phyloP scores from a whole-genome alignment of 192 early-diverging fungal species.

The Linnemannia schmuckeri region DNA sequence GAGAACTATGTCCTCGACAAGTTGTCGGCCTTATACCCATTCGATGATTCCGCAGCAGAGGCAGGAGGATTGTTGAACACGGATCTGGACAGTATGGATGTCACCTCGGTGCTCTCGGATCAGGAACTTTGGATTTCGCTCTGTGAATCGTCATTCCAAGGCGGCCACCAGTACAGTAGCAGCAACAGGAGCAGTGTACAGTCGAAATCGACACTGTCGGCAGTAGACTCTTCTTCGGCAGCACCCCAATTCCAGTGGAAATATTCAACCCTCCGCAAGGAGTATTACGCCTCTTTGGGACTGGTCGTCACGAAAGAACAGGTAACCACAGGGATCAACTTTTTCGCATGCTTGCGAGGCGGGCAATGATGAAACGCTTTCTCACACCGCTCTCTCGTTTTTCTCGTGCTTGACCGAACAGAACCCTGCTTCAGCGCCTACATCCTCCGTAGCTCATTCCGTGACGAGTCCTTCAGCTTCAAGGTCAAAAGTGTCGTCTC shows the following conservation, averaged over 20 bases:
- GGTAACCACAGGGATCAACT: constrained; percentile 1
- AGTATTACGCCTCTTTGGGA: constrained; percentile 57
- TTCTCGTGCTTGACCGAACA: neutral
- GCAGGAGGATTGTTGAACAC: constrained; percentile 24
- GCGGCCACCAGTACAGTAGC: neutral
- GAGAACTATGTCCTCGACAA: constrained; percentile 49
- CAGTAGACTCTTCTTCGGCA: constrained; percentile 7
- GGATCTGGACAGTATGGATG: constrained; percentile 29
- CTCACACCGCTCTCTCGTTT: neutral
- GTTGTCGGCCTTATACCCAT: constrained; percentile 35
- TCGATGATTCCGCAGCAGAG: neutral
- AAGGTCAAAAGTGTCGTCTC: constrained; percentile 37
- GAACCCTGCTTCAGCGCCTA: neutral
- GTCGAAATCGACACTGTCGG: neutral
- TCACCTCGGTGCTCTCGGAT: constrained; percentile 20
- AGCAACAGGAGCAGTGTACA: neutral
- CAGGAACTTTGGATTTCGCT: constrained; percentile 44
- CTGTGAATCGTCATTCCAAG: constrained; percentile 43
- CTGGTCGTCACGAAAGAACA: constrained; percentile 37
- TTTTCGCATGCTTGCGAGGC: neutral
- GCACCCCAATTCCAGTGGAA: constrained; percentile 62
- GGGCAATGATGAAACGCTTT: neutral
- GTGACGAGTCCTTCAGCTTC: constrained; percentile 3
- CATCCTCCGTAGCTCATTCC: constrained; percentile 21
- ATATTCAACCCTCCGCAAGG: constrained; percentile 47